phyloP scores from a whole-genome alignment of 2,329 filamentous ascomycete genomes.

The Huntiella moniliformis region DNA sequence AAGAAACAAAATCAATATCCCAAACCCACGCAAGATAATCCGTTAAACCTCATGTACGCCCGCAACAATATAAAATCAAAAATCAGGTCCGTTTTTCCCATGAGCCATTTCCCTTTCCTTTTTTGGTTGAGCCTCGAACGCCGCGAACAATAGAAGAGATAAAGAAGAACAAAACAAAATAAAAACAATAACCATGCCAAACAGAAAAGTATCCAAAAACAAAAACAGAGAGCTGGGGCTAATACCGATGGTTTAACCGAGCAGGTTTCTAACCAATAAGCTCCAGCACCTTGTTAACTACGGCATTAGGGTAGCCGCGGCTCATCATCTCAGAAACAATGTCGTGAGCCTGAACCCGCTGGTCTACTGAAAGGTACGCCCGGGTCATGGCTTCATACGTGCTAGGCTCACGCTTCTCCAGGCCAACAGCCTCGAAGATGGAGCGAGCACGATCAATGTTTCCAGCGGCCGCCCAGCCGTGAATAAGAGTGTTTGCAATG shows the following conservation, averaged over 20 bases:
- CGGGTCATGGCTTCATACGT: constrained; percentile 98
- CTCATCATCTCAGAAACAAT: constrained; percentile 82
- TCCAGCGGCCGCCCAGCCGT: constrained; percentile 80
- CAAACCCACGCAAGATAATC: background rate
- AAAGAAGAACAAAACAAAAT: background rate
- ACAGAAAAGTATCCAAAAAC: background rate
- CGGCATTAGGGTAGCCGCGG: constrained; percentile 76
- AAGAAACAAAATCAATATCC: constrained; percentile 1
- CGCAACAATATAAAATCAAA: constrained; percentile 7
- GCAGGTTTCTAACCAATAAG: constrained; percentile 38
- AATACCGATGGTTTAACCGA: background rate
- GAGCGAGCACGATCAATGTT: constrained; percentile 59
- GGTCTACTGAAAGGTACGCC: constrained; percentile 70
- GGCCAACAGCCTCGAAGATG: constrained; percentile 63
- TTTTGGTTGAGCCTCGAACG: constrained; percentile 10
- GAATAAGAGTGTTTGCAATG: constrained; percentile 94
- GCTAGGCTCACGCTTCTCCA: constrained; percentile 74
- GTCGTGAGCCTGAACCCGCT: constrained; percentile 53
- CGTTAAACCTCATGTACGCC: background rate
- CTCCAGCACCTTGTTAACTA: constrained; percentile 85
- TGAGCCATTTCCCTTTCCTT: constrained; percentile 8
- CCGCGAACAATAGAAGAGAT: constrained; percentile 1
- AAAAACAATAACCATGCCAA: background rate
- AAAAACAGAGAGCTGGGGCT: background rate
- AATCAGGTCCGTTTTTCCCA: constrained; percentile 9